Evolutionary conservation across 352 stramenopile genomes (phyloP).

Genomic region (Chrysophaeum taylorii): DNA sequence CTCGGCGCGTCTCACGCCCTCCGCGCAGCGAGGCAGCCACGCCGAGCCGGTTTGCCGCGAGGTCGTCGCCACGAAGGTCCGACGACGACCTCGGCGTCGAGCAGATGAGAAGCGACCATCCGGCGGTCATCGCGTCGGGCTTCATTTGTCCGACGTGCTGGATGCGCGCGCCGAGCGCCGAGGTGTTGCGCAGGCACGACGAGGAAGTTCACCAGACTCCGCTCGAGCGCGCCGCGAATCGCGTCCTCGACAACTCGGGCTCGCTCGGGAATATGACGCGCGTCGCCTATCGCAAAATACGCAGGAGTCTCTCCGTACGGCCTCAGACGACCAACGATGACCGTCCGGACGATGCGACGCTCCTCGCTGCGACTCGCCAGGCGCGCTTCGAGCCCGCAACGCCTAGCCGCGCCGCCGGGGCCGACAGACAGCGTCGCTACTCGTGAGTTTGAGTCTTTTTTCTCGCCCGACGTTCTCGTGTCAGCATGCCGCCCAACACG

Average conservation of each 20-base stretch:
- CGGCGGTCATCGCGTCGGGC: neutral
- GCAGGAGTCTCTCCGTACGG: neutral
- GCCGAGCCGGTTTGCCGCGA: neutral
- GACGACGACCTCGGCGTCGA: neutral
- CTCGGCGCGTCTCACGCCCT: neutral
- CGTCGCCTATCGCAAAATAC: neutral
- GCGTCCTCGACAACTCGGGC: neutral
- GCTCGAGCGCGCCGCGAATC: neutral
- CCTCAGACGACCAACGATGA: no score
- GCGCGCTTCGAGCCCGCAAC: no score
- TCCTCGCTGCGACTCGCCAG: no score
- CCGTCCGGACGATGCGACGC: no score
- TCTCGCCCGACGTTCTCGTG: no score
- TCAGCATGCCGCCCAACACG: no score
- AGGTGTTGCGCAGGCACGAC: constrained; percentile 3
- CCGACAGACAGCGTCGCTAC: no score
- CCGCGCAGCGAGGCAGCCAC: neutral
- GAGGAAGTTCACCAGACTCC: constrained; percentile 5
- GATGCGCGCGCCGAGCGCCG: constrained; percentile 3
- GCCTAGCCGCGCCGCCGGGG: no score
- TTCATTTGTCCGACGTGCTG: constrained; percentile 11
- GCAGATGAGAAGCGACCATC: neutral
- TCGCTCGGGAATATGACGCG: neutral
- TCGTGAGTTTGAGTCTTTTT: no score
- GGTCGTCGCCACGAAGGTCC: neutral